Conservation (phyloP, 192 early-diverging fungal genomes). For the Coemansia sp. region DNA sequence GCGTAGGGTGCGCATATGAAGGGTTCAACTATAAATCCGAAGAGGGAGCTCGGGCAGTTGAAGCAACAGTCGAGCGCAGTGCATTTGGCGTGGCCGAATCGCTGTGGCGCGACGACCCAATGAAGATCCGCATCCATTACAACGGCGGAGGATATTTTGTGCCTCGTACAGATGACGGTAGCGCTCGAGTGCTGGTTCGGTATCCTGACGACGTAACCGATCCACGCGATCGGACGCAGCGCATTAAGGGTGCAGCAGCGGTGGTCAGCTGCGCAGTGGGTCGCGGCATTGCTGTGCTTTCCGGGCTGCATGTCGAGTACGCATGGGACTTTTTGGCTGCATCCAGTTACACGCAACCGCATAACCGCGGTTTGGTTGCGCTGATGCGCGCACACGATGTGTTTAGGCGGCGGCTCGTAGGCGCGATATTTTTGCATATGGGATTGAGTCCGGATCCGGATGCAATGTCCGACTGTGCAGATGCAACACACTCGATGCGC, state of each 20-base stretch:
- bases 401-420: conserved; percentile 57
- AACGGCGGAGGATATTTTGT: conserved; percentile 76
- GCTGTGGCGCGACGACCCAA: conserved; percentile 48
- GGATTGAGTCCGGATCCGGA: conserved; percentile 63
- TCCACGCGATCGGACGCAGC: conserved; percentile 30
- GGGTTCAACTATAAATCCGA: conserved; percentile 88
- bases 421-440: conserved; percentile 60
- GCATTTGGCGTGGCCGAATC: conserved; percentile 22
- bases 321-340: conserved; percentile 60
- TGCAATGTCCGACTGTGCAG: conserved; percentile 26
- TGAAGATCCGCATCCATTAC: conserved; percentile 58
- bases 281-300: conserved; percentile 65
- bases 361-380: conserved; percentile 56
- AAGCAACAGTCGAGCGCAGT: conserved; percentile 44
- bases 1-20: conserved; percentile 70
- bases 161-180: conserved; percentile 14
- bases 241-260: conserved; percentile 51
- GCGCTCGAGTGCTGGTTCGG: conserved; percentile 35
- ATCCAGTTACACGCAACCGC: conserved; percentile 48
- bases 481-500: conserved; percentile 19
- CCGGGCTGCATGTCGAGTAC: conserved; percentile 86
- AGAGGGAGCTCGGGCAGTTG: conserved; percentile 66
- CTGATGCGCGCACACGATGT: conserved; percentile 54
- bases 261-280: conserved; percentile 71
- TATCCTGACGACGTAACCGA: conserved; percentile 48